Percentiles rank a stretch among this genome's conserved stretches.
These are phyloP conservation scores for Alternaria gaisen DNA, from an alignment of 2,329 filamentous ascomycete genomes.

Conservation along the genomic window DNA sequence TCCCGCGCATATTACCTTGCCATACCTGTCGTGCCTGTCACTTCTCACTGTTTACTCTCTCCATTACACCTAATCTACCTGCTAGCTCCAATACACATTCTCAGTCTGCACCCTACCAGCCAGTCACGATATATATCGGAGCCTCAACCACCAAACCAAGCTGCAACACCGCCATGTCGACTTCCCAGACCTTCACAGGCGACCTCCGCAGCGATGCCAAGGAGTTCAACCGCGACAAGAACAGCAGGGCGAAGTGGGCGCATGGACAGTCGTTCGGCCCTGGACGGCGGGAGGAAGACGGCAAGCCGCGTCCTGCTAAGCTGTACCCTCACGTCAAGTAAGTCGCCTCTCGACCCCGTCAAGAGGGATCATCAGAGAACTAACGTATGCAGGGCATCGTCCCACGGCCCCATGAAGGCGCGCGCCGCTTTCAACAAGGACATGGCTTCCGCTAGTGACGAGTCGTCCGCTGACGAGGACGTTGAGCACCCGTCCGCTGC, in stretches of 20 bases:
- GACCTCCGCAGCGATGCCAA: conserved; percentile 65
- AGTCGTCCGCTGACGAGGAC: conserved; percentile 57
- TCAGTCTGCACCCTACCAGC: neutral
- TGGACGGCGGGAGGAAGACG: conserved; percentile 47
- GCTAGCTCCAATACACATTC: conserved; percentile 10
- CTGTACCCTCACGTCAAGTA: conserved; percentile 42
- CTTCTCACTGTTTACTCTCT: conserved; percentile 15
- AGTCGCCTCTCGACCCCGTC: conserved; percentile 16
- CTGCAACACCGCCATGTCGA: conserved; percentile 50
- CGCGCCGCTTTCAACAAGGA: conserved; percentile 54
- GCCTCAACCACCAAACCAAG: conserved; percentile 15
- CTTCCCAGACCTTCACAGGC: conserved; percentile 58
- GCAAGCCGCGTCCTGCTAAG: conserved; percentile 50
- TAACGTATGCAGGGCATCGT: conserved; percentile 33
- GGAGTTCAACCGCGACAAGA: conserved; percentile 61
- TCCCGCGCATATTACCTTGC: conserved; percentile 37
- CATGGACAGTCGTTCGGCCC: conserved; percentile 54
- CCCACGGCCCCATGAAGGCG: conserved; percentile 44
- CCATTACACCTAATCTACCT: conserved; percentile 30
- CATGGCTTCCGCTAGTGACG: conserved; percentile 52
- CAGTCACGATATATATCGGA: conserved; percentile 2
- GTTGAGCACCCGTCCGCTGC: conserved; percentile 56
- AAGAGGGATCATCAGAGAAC: conserved; percentile 3
- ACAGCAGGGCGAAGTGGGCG: conserved; percentile 61
- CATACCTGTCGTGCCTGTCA: conserved; percentile 16